Evolutionary conservation across 768 basidiomycete species (phyloP).

Genomic region (Suillus lakei): DNA sequence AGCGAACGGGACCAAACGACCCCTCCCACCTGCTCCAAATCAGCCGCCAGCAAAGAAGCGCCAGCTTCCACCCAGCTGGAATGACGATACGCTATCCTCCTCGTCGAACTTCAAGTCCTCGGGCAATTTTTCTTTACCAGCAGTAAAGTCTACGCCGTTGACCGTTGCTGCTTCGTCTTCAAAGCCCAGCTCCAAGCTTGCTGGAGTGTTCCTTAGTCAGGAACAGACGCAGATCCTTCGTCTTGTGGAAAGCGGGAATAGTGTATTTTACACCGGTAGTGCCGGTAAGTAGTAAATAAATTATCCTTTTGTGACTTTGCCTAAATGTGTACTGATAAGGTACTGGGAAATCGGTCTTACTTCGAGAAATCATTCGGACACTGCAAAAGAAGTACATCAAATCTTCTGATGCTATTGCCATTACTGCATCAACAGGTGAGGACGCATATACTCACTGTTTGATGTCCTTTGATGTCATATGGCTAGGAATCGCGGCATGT

Average conservation of each 20-base stretch:
- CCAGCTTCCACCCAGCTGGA: slow-evolving; percentile 58
- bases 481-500: slow-evolving; percentile 88
- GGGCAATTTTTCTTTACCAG: slow-evolving; percentile 21
- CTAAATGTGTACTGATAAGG: slow-evolving; percentile 53
- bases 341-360: slow-evolving; percentile 94
- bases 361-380: slow-evolving; percentile 86
- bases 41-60: slow-evolving; percentile 54
- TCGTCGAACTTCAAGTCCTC: slow-evolving; percentile 37
- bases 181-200: slow-evolving; percentile 26
- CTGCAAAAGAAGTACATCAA: slow-evolving; percentile 61
- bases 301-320: slow-evolving; percentile 11
- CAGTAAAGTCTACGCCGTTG: slow-evolving; percentile 13
- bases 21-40: slow-evolving; percentile 23
- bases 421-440: slow-evolving; percentile 92
- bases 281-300: slow-evolving; percentile 66
- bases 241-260: slow-evolving; percentile 73
- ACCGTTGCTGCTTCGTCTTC: slow-evolving; percentile 11
- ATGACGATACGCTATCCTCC: slow-evolving; percentile 39
- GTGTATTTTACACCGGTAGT: slow-evolving; percentile 95
- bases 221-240: slow-evolving; percentile 88
- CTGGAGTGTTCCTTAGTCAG: slow-evolving; percentile 68
- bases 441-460: slow-evolving; percentile 7
- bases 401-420: slow-evolving; percentile 75
- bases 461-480: neutral
- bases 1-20: slow-evolving; percentile 40